These are phyloP conservation scores for Piromyces finnis DNA, from an alignment of 192 early-diverging fungal species.

Conservation along the genomic window DNA sequence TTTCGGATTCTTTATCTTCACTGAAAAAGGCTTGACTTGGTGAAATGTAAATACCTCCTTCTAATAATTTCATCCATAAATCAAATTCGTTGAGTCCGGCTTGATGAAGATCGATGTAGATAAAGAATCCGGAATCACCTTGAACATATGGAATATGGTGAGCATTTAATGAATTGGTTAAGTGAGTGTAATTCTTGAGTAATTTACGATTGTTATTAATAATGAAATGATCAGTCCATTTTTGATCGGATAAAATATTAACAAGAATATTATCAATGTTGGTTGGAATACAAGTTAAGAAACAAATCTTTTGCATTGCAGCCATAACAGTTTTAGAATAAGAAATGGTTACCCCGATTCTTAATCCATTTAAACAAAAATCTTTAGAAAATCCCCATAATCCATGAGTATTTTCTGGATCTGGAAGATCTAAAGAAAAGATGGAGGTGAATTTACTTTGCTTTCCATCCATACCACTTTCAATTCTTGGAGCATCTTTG, in stretches of 20 bases:
- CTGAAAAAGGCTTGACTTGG: neutral
- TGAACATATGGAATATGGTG: constrained; percentile 30
- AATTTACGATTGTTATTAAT: constrained; percentile 32
- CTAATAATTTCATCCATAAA: neutral
- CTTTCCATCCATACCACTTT: constrained; percentile 3
- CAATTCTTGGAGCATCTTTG: neutral
- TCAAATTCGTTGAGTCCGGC: neutral
- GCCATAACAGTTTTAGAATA: neutral
- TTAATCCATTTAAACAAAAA: constrained; percentile 29
- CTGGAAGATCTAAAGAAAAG: constrained; percentile 33
- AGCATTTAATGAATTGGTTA: constrained; percentile 17
- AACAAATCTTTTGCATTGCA: neutral
- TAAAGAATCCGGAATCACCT: constrained; percentile 50
- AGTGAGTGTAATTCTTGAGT: constrained; percentile 20
- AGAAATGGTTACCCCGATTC: neutral
- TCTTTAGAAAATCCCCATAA: constrained; percentile 73
- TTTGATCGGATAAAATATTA: constrained; percentile 29
- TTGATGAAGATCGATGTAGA: constrained; percentile 36
- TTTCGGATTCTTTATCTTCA: neutral
- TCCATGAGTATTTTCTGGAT: constrained; percentile 41
- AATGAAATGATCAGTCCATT: constrained; percentile 38
- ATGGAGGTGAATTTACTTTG: constrained; percentile 32
- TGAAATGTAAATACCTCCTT: neutral
- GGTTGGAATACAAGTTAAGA: constrained; percentile 42
- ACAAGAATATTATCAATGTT: constrained; percentile 34